Conservation (phyloP, 306 rosid genomes). For the Corylus heterophylla region DNA sequence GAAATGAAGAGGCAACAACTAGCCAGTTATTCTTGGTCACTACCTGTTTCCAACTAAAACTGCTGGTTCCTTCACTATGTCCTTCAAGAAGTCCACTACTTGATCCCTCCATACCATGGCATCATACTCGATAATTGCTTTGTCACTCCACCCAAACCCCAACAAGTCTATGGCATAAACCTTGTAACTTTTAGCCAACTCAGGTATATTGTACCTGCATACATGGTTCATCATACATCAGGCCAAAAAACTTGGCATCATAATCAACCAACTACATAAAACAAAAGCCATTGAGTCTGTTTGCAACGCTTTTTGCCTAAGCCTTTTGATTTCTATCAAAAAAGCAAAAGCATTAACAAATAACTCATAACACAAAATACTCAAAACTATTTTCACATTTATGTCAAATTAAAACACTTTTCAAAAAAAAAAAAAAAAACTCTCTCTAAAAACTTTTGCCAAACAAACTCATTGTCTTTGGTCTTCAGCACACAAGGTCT, state of each 20-base stretch:
- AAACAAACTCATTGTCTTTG: not conserved
- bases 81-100: conserved; percentile 81
- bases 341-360: too few relatives aligned
- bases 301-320: too few relatives aligned
- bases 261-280: not conserved
- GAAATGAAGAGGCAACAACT: not conserved
- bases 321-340: too few relatives aligned
- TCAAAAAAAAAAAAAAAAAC: too few relatives aligned
- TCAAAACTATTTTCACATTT: too few relatives aligned
- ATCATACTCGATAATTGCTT: conserved; percentile 89
- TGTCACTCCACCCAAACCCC: conserved; percentile 99
- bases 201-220: conserved; percentile 85
- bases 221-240: conserved; percentile 13
- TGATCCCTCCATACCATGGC: conserved; percentile 94
- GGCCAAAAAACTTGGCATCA: not conserved
- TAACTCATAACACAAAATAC: too few relatives aligned
- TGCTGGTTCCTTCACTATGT: conserved; percentile 81
- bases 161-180: conserved; percentile 94
- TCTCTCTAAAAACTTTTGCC: too few relatives aligned
- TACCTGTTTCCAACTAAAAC: conserved; percentile 93
- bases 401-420: too few relatives aligned
- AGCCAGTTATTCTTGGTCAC: conserved; percentile 2
- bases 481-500: not conserved
- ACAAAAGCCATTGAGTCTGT: not conserved
- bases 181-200: conserved; percentile 80